These are phyloP conservation scores for Cucurbita maxima DNA, from an alignment of 306 rosid species.

Conservation along the genomic window DNA sequence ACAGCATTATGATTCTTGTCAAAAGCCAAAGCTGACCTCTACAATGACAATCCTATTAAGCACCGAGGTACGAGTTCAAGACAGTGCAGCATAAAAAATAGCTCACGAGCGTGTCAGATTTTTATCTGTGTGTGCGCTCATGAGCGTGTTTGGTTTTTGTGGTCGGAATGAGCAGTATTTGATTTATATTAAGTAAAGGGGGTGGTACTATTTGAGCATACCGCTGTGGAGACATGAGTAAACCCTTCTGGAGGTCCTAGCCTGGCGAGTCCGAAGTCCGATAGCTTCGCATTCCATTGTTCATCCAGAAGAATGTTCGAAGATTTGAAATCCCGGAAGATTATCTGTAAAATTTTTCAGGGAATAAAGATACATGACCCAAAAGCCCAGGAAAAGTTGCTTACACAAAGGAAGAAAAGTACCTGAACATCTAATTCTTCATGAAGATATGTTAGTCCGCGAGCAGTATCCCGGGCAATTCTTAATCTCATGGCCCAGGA, in stretches of 20 bases:
- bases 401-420: not conserved
- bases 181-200: not conserved
- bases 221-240: constrained; percentile 96
- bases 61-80: not conserved
- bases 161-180: not conserved
- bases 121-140: not conserved
- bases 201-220: constrained; percentile 23
- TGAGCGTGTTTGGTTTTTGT: not conserved
- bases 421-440: constrained; percentile 96
- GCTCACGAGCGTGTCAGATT: not conserved
- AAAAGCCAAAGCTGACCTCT: not conserved
- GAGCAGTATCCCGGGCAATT: constrained; percentile 86
- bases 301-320: constrained; percentile 90
- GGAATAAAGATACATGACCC: not conserved
- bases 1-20: not conserved
- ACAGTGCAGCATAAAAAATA: not conserved
- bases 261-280: constrained; percentile 92
- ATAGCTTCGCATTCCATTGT: constrained; percentile 92
- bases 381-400: not conserved
- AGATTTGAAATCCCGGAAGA: constrained; percentile 94
- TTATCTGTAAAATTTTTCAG: constrained; percentile 32
- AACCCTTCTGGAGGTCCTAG: constrained; percentile 90
- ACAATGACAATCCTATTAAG: not conserved
- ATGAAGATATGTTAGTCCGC: constrained; percentile 76
- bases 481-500: constrained; percentile 70